These are phyloP conservation scores for Neonectria punicea DNA, from an alignment of 2,329 filamentous ascomycete genomes.

Conservation along the genomic window DNA sequence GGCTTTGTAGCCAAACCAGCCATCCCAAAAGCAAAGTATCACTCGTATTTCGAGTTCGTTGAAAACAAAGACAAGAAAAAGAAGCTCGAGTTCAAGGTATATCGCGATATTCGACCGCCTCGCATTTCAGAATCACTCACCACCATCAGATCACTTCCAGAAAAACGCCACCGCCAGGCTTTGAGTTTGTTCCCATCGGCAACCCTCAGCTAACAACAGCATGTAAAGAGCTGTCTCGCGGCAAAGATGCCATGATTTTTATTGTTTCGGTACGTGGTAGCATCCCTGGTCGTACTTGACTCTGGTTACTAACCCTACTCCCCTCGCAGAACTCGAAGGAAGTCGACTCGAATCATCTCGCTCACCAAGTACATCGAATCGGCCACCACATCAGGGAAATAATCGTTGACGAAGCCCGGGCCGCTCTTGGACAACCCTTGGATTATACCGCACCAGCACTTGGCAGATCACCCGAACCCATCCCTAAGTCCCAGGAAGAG, in stretches of 20 bases:
- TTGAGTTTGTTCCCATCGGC: constrained; percentile 71
- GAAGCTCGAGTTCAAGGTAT: constrained; percentile 71
- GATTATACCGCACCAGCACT: constrained; percentile 31
- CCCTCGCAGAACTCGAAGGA: constrained; percentile 45
- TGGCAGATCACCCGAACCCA: constrained; percentile 62
- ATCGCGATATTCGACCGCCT: constrained; percentile 34
- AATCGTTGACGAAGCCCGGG: constrained; percentile 67
- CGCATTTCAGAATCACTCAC: constrained; percentile 43
- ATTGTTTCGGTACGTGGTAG: constrained; percentile 68
- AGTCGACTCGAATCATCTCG: constrained; percentile 51
- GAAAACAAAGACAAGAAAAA: constrained; percentile 73
- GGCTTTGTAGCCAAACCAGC: constrained; percentile 52
- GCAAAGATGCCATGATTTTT: constrained; percentile 71
- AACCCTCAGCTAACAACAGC: constrained; percentile 68
- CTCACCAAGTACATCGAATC: constrained; percentile 66
- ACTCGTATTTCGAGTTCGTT: constrained; percentile 71
- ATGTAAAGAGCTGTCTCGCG: constrained; percentile 73
- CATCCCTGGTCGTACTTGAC: background rate
- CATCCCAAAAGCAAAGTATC: constrained; percentile 63
- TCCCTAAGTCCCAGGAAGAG: constrained; percentile 67
- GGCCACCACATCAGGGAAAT: constrained; percentile 69
- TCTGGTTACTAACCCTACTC: constrained; percentile 21
- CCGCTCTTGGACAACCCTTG: constrained; percentile 41
- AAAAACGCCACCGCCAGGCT: constrained; percentile 66
- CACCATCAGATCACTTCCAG: constrained; percentile 61